Percentiles rank a stretch among this genome's conserved stretches.
phyloP scores from a whole-genome alignment of 2,329 filamentous ascomycete species.

The Fusarium subglutinans region DNA sequence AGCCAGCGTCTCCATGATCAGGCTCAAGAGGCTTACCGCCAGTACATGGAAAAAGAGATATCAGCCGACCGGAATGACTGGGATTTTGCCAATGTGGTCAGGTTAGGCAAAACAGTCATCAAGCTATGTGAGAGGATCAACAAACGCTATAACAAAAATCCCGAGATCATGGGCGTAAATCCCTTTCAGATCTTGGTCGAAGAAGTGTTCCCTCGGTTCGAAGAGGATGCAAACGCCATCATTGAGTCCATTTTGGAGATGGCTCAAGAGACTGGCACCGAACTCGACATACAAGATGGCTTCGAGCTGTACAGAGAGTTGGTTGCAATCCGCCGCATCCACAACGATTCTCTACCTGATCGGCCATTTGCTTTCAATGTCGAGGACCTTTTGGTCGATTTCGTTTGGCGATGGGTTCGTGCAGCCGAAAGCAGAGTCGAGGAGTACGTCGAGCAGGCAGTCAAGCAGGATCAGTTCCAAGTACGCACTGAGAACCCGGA shows the following conservation, averaged over 20 bases:
- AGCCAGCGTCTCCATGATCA: constrained; percentile 76
- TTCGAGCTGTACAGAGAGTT: constrained; percentile 94
- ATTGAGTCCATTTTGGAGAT: constrained; percentile 82
- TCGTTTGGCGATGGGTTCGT: constrained; percentile 95
- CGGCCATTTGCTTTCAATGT: constrained; percentile 86
- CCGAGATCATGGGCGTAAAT: constrained; percentile 81
- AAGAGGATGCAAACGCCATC: constrained; percentile 87
- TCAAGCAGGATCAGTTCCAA: constrained; percentile 88
- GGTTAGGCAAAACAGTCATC: constrained; percentile 85
- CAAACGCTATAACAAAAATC: constrained; percentile 89
- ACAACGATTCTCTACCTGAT: constrained; percentile 76
- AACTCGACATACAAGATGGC: constrained; percentile 89
- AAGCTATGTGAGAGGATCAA: constrained; percentile 88
- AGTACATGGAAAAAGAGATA: constrained; percentile 80
- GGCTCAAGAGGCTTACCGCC: constrained; percentile 81
- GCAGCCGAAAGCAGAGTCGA: constrained; percentile 82
- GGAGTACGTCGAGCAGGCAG: constrained; percentile 87
- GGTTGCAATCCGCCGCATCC: constrained; percentile 83
- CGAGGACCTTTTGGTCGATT: constrained; percentile 85
- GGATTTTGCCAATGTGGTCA: constrained; percentile 91
- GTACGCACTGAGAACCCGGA: constrained; percentile 73
- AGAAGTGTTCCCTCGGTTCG: constrained; percentile 88
- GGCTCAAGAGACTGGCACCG: constrained; percentile 73
- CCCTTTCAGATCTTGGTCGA: constrained; percentile 77
- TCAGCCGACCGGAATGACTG: constrained; percentile 83